Conservation (phyloP, 371 early-diverging fungal genomes). For the Dichotomocladium elegans region DNA sequence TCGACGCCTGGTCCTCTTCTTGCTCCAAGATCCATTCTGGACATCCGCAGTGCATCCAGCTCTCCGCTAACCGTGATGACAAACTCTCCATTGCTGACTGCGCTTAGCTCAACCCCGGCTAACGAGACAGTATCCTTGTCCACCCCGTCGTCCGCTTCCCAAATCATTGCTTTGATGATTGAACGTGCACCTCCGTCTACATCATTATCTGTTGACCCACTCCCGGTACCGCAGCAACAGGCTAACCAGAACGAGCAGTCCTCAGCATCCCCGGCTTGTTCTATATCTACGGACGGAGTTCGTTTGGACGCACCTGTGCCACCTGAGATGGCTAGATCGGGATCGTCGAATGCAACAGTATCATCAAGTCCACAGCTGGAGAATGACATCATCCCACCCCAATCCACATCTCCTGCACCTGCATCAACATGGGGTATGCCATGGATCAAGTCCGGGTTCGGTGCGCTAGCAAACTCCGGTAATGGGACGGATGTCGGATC, state of each 20-base stretch:
- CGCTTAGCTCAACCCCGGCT: not conserved
- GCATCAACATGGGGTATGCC: constrained; percentile 40
- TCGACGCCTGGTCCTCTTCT: not conserved
- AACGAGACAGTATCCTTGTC: not conserved
- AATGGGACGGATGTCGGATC: constrained; percentile 7
- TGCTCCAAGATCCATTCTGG: not conserved
- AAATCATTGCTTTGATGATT: not conserved
- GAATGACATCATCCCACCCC: not conserved
- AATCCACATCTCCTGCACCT: not conserved
- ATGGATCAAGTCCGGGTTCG: constrained; percentile 35
- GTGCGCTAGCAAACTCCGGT: constrained; percentile 12
- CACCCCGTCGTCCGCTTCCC: not conserved
- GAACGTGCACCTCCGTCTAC: not conserved
- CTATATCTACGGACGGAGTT: too few relatives aligned
- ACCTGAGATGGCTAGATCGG: not conserved
- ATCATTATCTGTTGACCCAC: not conserved
- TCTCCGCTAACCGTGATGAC: not conserved
- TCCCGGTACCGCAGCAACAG: not conserved
- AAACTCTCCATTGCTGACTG: constrained; percentile 2
- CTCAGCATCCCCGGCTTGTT: too few relatives aligned
- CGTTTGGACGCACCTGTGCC: too few relatives aligned
- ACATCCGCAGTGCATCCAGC: not conserved
- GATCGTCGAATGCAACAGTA: not conserved
- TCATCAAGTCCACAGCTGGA: too few relatives aligned
- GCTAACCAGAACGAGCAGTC: not conserved